Conservation (phyloP, 441 rosid species). For the Metrosideros polymorpha region DNA sequence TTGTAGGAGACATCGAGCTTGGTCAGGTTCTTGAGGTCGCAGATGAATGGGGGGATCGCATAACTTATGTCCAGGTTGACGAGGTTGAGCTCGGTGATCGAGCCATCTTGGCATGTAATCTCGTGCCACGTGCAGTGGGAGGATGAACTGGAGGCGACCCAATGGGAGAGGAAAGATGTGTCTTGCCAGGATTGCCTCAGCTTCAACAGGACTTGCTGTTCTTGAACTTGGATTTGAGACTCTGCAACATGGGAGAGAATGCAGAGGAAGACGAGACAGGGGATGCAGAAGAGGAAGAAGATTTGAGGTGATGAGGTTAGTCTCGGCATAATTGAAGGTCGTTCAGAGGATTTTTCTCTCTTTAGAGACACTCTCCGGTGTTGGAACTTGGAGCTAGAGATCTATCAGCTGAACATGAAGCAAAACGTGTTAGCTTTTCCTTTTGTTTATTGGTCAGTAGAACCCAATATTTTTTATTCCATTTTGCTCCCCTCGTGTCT, state of each 20-base stretch:
- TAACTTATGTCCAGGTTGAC: slow-evolving; percentile 1
- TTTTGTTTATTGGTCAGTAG: not conserved
- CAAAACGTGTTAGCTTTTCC: not conserved
- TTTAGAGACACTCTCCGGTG: no score
- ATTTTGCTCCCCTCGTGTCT: not conserved
- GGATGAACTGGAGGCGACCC: slow-evolving; percentile 23
- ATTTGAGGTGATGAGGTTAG: not conserved
- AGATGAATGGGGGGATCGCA: slow-evolving; percentile 38
- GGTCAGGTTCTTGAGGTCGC: slow-evolving; percentile 34
- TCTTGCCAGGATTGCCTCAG: slow-evolving; percentile 34
- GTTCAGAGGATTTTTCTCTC: no score
- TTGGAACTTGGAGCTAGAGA: no score
- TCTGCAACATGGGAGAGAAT: not conserved
- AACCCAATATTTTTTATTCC: not conserved
- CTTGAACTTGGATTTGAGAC: slow-evolving; percentile 22
- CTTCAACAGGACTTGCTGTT: slow-evolving; percentile 23
- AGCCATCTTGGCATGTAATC: slow-evolving; percentile 25
- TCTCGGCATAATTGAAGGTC: not conserved
- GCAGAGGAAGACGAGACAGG: slow-evolving; percentile 3
- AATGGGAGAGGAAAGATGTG: slow-evolving; percentile 18
- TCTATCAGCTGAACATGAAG: not conserved
- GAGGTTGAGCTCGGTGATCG: slow-evolving; percentile 16
- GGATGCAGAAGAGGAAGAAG: not conserved
- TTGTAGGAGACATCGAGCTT: slow-evolving; percentile 20
- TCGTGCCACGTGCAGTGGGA: slow-evolving; percentile 49